Conservation (phyloP, 1,284 basidiomycete species). For the Peniophora sp. region DNA sequence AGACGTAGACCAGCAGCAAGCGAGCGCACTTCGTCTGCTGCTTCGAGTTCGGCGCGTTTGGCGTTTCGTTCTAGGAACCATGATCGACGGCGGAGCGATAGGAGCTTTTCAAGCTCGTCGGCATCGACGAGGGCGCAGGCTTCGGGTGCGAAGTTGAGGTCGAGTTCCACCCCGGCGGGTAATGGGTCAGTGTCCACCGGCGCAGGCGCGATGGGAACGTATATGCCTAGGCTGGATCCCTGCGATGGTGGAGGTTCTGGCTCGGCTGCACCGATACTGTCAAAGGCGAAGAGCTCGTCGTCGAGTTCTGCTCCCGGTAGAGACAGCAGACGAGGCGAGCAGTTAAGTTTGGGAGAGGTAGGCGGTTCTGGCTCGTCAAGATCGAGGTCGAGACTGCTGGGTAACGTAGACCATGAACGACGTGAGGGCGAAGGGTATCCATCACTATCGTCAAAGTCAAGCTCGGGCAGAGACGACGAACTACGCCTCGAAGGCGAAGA, state of each 20-base stretch:
- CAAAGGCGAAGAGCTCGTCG: conserved; percentile 23
- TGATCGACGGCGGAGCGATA: conserved; percentile 9
- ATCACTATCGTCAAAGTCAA: conserved; percentile 3
- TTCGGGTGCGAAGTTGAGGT: conserved; percentile 8
- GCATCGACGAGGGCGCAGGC: conserved; percentile 7
- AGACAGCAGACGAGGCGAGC: conserved; percentile 16
- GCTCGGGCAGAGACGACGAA: conserved; percentile 2
- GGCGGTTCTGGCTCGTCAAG: conserved; percentile 7
- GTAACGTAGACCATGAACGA: conserved; percentile 22
- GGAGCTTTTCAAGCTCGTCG: conserved; percentile 8
- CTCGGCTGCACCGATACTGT: conserved; percentile 4
- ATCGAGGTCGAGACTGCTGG: conserved; percentile 23
- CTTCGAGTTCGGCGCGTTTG: conserved; percentile 10
- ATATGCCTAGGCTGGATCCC: conserved; percentile 17
- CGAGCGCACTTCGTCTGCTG: conserved; percentile 10
- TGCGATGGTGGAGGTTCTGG: conserved; percentile 1
- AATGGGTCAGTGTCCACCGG: conserved; percentile 20
- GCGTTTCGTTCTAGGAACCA: conserved; percentile 14
- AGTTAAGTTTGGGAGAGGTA: conserved; percentile 6
- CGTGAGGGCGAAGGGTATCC: conserved; percentile 20
- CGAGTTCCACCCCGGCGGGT: conserved; percentile 7
- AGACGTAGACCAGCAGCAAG: conserved; percentile 10
- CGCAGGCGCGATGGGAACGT: conserved; percentile 31
- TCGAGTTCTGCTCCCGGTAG: conserved; percentile 31
- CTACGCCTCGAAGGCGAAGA: conserved; percentile 6